Base-by-base conservation (phyloP, 345 rosid genomes). In the Anacardium occidentale region DNA sequence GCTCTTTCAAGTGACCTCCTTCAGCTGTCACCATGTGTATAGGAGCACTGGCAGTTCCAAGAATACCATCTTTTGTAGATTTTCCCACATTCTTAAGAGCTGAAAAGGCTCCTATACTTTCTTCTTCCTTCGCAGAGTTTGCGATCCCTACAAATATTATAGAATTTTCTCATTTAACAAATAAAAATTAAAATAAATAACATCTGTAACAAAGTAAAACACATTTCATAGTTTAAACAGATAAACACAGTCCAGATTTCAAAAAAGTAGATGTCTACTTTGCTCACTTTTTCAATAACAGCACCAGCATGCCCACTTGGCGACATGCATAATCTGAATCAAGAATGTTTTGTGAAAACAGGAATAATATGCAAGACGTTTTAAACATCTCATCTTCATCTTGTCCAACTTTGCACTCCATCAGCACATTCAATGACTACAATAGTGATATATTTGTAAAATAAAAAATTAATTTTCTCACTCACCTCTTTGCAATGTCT, bases 1-100 rank as follows among this genome's bases (percentile, higher is more conserved):
- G 97, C 84, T 93, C 97, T 73, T 95, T 93, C 74, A 92, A 91
- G 65, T 85, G 83, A 64, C 91, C 90, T 78, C 93, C 90, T 83
- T 92, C 98, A 26, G 88, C 72, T 10, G 94, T 64, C 69, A 90
- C 91, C 84, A 88, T 93, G 71, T 95, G 94, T 60, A 95, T 93
- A 6, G 99, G 99, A 56, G 96, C 89, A 81, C 65, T 47, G 59
- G 96, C 86, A 69, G 94, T 93, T 62, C 99, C 99, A 73, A 92
- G 90, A 74, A 73, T 68, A 62, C 91, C 92, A 17, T 86, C 93
- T 77, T 90, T 90, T 48, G 90, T 75, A 68, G 77, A 10, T 80
- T 91, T 95, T 45, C 93, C 97, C 3, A 86, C 77, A 81, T 88
- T 93, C 84, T 64, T 85, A 40, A 91, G 86, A 73, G 93, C 89